Conservation (phyloP, 2,329 filamentous ascomycete genomes). For the Emmonsia crescens region DNA sequence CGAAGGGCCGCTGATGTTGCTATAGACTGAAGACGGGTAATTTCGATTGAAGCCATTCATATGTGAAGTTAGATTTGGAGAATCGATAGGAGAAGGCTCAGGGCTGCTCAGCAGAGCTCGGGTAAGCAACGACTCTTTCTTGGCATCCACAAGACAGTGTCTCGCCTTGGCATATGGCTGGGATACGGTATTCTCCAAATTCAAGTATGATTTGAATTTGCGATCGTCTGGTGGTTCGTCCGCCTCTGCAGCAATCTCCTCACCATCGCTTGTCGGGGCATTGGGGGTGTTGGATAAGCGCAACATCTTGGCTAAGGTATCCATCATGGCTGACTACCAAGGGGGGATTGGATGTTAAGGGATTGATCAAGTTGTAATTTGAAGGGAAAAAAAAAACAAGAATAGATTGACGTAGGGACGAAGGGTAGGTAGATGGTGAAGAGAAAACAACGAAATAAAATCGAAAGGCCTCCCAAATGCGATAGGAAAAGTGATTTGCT, state of each 20-base stretch:
- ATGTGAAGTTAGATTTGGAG: constrained; percentile 1
- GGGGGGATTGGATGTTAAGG: neutral
- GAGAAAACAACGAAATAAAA: neutral
- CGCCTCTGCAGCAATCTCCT: constrained; percentile 61
- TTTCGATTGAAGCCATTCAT: constrained; percentile 17
- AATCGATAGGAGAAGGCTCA: constrained; percentile 36
- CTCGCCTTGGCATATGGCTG: constrained; percentile 39
- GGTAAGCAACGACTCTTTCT: constrained; percentile 74
- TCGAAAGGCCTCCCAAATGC: neutral
- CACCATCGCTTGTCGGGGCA: constrained; percentile 35
- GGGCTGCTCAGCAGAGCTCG: constrained; percentile 63
- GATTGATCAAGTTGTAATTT: neutral
- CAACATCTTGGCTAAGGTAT: constrained; percentile 29
- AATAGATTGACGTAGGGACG: neutral
- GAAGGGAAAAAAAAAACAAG: neutral
- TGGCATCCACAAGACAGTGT: constrained; percentile 39
- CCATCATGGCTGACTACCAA: constrained; percentile 5
- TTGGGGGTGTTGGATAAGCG: constrained; percentile 31
- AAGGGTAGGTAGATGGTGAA: neutral
- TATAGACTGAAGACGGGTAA: constrained; percentile 54
- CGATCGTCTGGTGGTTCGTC: constrained; percentile 74
- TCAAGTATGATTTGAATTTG: constrained; percentile 2
- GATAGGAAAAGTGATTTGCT: neutral
- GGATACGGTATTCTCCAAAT: constrained; percentile 19
- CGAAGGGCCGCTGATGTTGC: constrained; percentile 68